phyloP scores from a whole-genome alignment of 73 alveolate genomes.

The Tetrahymena elliotti region DNA sequence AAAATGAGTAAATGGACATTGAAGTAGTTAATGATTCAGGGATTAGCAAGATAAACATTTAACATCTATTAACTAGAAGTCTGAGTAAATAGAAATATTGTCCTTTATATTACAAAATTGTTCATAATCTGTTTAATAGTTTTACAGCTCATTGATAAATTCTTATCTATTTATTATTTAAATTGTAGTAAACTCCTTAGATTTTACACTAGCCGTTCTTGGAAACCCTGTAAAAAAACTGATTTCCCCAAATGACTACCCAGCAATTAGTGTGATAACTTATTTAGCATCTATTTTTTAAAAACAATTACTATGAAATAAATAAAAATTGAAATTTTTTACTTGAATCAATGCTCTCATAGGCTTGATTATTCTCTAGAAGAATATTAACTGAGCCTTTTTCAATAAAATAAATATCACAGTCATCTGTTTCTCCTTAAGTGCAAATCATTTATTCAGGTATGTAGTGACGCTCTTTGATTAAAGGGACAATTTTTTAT shows the following conservation, averaged over 20 bases:
- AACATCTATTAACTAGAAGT: background rate
- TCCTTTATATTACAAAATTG: background rate
- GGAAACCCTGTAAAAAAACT: slow-evolving; percentile 51
- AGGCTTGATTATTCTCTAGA: background rate
- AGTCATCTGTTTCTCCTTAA: slow-evolving; percentile 10
- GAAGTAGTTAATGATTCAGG: background rate
- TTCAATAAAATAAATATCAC: slow-evolving; percentile 13
- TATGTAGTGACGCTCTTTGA: slow-evolving; percentile 12
- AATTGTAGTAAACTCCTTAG: slow-evolving; percentile 45
- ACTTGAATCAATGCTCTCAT: background rate
- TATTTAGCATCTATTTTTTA: background rate
- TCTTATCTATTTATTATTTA: slow-evolving; percentile 10
- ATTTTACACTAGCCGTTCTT: slow-evolving; percentile 48
- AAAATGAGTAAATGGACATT: background rate
- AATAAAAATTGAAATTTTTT: background rate
- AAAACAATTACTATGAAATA: too few species aligned
- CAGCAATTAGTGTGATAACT: slow-evolving; percentile 1
- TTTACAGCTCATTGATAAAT: background rate
- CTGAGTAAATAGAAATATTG: background rate
- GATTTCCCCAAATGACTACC: slow-evolving; percentile 49
- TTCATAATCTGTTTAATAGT: slow-evolving; percentile 7
- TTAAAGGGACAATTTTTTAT: background rate
- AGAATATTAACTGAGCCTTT: slow-evolving; percentile 25
- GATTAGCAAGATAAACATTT: background rate
- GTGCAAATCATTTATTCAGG: slow-evolving; percentile 10